These are phyloP conservation scores for Pterulicium gracile DNA, from an alignment of 1,284 basidiomycete genomes.

Conservation along the genomic window DNA sequence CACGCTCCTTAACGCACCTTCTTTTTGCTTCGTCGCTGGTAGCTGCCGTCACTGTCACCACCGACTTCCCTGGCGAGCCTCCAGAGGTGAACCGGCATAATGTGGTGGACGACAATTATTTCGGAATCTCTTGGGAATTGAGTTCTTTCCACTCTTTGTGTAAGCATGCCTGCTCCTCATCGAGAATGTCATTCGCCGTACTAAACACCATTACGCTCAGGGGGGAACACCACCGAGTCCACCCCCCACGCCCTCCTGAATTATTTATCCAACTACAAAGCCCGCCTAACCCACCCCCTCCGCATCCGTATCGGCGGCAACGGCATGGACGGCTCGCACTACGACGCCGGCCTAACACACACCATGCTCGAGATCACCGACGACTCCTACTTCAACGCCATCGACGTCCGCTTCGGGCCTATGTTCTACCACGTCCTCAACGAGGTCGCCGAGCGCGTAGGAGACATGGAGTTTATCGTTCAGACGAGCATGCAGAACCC, in stretches of 20 bases:
- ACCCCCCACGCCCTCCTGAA: constrained; percentile 25
- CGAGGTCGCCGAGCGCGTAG: constrained; percentile 22
- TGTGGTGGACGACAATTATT: constrained; percentile 26
- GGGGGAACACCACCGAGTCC: constrained; percentile 23
- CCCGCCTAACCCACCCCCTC: constrained; percentile 23
- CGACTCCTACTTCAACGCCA: constrained; percentile 8
- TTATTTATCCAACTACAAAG: constrained; percentile 25
- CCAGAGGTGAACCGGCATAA: constrained; percentile 11
- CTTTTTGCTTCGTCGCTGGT: neutral
- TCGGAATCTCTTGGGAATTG: constrained; percentile 30
- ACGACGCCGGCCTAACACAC: constrained; percentile 16
- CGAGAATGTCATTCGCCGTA: too few relatives aligned
- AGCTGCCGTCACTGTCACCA: neutral
- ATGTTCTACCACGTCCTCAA: constrained; percentile 25
- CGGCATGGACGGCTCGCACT: constrained; percentile 22
- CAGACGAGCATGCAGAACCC: constrained; percentile 22
- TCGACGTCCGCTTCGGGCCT: constrained; percentile 24
- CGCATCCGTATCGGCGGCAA: constrained; percentile 28
- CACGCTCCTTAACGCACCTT: neutral
- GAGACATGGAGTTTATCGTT: constrained; percentile 23
- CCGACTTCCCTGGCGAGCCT: neutral
- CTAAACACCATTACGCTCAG: constrained; percentile 14
- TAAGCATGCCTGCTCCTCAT: constrained; percentile 13
- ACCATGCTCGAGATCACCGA: constrained; percentile 15
- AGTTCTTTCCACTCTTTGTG: constrained; percentile 27